Conservation (phyloP, 345 rosid genomes). For the Aquilaria yunnanensis region DNA sequence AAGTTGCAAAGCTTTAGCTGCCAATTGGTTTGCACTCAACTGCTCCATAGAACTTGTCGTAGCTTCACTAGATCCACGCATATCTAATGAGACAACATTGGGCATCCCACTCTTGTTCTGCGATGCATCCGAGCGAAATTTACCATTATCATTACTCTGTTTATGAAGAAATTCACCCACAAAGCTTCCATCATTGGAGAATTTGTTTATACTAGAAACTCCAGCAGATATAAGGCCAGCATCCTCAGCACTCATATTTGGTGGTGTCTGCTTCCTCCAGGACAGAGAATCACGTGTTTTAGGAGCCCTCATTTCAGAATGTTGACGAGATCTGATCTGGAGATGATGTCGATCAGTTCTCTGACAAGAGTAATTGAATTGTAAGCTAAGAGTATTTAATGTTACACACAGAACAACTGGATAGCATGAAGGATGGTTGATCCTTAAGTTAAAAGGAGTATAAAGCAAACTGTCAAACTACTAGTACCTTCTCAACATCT, state of each 20-base stretch:
- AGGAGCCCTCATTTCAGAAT: conserved; percentile 65
- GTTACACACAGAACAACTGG: not conserved
- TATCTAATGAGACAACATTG: conserved; percentile 15
- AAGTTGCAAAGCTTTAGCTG: conserved; percentile 88
- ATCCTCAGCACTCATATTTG: conserved; percentile 37
- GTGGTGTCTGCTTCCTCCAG: conserved; percentile 62
- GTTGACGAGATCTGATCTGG: conserved; percentile 49
- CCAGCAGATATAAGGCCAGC: conserved; percentile 47
- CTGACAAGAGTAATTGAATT: conserved; percentile 17
- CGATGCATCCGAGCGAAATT: conserved; percentile 23
- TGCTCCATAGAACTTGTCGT: conserved; percentile 23
- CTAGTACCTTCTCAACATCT: conserved; percentile 42
- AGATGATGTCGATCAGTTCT: conserved; percentile 44
- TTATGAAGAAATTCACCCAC: conserved; percentile 43
- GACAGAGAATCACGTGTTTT: conserved; percentile 56
- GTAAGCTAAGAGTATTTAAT: not conserved
- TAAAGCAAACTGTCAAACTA: not conserved
- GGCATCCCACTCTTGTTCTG: conserved; percentile 10
- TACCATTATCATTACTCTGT: conserved; percentile 18
- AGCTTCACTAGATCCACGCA: conserved; percentile 21
- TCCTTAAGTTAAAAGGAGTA: not conserved
- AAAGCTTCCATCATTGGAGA: conserved; percentile 71
- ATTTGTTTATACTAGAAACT: conserved; percentile 63
- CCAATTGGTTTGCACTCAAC: conserved; percentile 67
- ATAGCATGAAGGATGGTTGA: not conserved